A percentile compares a stretch with the other conserved stretches of the same genome.
These are phyloP conservation scores for Scutellaria galericulata DNA, from an alignment of 257 asterid genomes.

Conservation along the genomic window DNA sequence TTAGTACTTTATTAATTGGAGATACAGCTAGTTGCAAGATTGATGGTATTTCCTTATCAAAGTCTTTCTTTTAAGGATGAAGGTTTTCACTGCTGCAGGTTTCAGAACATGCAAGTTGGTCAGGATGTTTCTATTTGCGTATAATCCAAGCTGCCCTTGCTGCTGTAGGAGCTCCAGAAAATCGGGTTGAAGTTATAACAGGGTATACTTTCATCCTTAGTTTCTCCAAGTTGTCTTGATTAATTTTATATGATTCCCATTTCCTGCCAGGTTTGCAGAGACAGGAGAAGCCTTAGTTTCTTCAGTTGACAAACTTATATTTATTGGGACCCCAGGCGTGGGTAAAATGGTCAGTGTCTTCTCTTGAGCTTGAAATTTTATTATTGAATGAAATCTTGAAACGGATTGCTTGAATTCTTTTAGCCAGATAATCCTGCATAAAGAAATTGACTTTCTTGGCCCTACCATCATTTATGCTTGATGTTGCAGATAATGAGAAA, in stretches of 20 bases:
- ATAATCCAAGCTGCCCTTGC: constrained; percentile 94
- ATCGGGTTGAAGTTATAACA: constrained; percentile 93
- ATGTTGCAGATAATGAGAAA: constrained; percentile 82
- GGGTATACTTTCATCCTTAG: constrained; percentile 61
- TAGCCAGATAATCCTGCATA: constrained; percentile 21
- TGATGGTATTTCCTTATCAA: constrained; percentile 21
- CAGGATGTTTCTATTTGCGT: constrained; percentile 93
- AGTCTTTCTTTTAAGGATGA: constrained; percentile 34
- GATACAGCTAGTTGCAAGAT: constrained; percentile 3
- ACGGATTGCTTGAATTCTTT: constrained; percentile 25
- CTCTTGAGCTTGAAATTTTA: constrained; percentile 13
- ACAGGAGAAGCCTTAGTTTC: constrained; percentile 96
- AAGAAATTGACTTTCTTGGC: constrained; percentile 25
- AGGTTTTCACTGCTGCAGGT: constrained; percentile 54
- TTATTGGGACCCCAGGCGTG: constrained; percentile 98
- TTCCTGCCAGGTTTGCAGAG: constrained; percentile 86
- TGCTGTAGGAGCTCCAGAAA: constrained; percentile 99
- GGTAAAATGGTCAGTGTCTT: constrained; percentile 77
- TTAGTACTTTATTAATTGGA: neutral
- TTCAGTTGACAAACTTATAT: constrained; percentile 90
- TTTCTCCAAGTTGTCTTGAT: constrained; percentile 31
- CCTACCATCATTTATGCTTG: constrained; percentile 17
- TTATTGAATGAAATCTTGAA: neutral
- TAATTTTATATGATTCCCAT: constrained; percentile 34
- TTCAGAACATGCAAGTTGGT: constrained; percentile 99